Evolutionary conservation across 1,284 basidiomycete genomes (phyloP).

Genomic region (Fomes fomentarius): DNA sequence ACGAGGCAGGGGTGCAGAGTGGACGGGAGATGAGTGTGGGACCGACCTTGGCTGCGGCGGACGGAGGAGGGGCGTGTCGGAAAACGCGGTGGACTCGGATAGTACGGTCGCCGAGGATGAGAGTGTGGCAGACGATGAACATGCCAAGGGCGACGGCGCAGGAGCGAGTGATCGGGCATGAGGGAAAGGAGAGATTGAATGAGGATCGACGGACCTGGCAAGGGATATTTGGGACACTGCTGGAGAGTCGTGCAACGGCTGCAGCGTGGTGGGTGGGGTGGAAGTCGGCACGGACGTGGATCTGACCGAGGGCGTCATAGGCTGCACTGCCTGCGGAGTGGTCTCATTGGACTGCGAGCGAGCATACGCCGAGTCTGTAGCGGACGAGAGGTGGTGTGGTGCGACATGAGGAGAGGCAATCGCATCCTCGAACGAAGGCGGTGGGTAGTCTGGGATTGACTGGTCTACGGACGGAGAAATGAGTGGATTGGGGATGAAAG

Average conservation of each 20-base stretch:
- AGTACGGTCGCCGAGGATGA: constrained; percentile 5
- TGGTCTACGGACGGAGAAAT: constrained; percentile 20
- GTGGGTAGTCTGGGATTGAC: constrained; percentile 57
- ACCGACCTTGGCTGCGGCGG: constrained; percentile 12
- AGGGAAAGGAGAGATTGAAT: not conserved
- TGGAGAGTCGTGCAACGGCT: constrained; percentile 12
- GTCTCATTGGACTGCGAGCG: constrained; percentile 7
- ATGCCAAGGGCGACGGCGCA: constrained; percentile 2
- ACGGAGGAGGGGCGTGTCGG: constrained; percentile 18
- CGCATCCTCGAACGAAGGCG: constrained; percentile 61
- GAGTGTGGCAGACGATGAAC: not conserved
- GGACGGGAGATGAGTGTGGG: constrained; percentile 10
- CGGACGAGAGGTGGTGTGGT: constrained; percentile 18
- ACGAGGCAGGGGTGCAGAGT: constrained; percentile 1
- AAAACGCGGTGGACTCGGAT: constrained; percentile 14
- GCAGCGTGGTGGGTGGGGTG: not conserved
- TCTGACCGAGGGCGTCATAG: constrained; percentile 1
- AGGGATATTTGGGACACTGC: constrained; percentile 11
- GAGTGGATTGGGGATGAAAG: not conserved
- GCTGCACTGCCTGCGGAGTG: not conserved
- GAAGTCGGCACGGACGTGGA: constrained; percentile 5
- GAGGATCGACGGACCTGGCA: constrained; percentile 5
- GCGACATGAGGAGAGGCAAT: constrained; percentile 34
- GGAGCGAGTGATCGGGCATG: not conserved
- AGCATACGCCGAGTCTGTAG: constrained; percentile 8